Evolutionary conservation across 257 asterid genomes (phyloP), one percentile per base, ranked within the genome.

Genomic region (Gentiana dahurica): DNA sequence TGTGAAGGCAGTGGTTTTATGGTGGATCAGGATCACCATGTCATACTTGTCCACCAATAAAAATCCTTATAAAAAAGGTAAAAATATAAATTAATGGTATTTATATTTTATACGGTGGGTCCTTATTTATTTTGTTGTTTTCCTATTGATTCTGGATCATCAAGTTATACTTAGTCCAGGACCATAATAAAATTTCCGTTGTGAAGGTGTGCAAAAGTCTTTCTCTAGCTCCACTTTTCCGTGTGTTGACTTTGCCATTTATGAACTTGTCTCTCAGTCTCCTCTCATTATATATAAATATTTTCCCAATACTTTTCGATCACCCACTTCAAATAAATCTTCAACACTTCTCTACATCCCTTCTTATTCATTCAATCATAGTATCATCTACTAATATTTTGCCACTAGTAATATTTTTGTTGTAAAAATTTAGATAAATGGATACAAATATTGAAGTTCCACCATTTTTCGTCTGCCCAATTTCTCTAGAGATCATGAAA

Each of bases 381-480:
- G 24, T 24, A 57, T 49, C 59, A 36, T 50, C 61, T n/a, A 32
- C n/a, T 6, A 43, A 44, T 58, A 15, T 4, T 11, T 54, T n/a
- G 5, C 8, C 5, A 39, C 3, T 55, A 12, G 2, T 38, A 5
- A 3, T 38, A 7, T 4, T n/a, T 36, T 47, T 50, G 35, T 33
- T 4, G 13, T 1, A 3, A 24, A 37, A 4, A 7, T 56, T 11
- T 41, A 13, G 24, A 74, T 61, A 72, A 77, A 81, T 24, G 92
- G 75, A 49, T 24, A 24, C 24, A 12, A 75, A 78, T 58, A 58
- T 87, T 53, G 88, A 87, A 43, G 77, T 87, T 33, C 98, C 98
- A 0, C 65, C 87, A 0, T 87, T 78, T 58, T 90, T 87, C n/a
- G 65, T 87, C 6, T 90, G 98, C 62, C 96, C 96, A 1, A 90